Conservation (phyloP, 768 basidiomycete genomes). For the Suillus cothurnatus region DNA sequence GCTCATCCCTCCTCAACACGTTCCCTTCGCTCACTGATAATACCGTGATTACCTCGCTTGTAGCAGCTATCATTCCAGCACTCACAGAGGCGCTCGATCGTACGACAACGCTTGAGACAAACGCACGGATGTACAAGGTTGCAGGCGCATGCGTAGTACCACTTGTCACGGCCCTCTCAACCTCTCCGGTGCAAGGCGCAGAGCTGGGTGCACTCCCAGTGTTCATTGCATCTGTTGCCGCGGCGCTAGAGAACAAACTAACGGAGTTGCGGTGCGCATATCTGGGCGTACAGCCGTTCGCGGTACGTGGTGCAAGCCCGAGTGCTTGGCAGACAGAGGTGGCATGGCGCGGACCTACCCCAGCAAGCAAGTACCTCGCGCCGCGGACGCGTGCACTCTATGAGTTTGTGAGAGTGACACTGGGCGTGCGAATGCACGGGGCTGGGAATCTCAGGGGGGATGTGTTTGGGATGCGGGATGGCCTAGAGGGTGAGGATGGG, state of each 20-base stretch:
- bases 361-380: slow-evolving; percentile 63
- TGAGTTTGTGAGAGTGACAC: slow-evolving; percentile 68
- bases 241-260: slow-evolving; percentile 20
- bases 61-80: slow-evolving; percentile 34
- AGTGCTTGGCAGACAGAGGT: slow-evolving; percentile 21
- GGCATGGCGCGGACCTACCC: slow-evolving; percentile 55
- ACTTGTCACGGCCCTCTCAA: slow-evolving; percentile 52
- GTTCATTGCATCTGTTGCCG: slow-evolving; percentile 25
- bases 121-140: slow-evolving; percentile 68
- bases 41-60: not conserved
- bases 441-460: slow-evolving; percentile 67
- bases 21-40: slow-evolving; percentile 1
- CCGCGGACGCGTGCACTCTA: slow-evolving; percentile 65
- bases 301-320: slow-evolving; percentile 17
- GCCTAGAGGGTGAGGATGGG: slow-evolving; percentile 47
- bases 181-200: slow-evolving; percentile 13
- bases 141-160: slow-evolving; percentile 62
- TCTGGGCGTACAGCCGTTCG: slow-evolving; percentile 25
- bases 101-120: slow-evolving; percentile 73
- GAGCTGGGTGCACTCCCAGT: slow-evolving; percentile 25
- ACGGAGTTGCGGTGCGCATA: slow-evolving; percentile 34
- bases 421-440: slow-evolving; percentile 84
- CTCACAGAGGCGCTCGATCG: slow-evolving; percentile 60
- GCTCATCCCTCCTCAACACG: not conserved
- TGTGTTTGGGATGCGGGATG: slow-evolving; percentile 54